Evolutionary conservation across 495 filamentous ascomycete genomes (phyloP), one percentile per base, ranked within the genome.

Genomic region (Ramalina intermedia): DNA sequence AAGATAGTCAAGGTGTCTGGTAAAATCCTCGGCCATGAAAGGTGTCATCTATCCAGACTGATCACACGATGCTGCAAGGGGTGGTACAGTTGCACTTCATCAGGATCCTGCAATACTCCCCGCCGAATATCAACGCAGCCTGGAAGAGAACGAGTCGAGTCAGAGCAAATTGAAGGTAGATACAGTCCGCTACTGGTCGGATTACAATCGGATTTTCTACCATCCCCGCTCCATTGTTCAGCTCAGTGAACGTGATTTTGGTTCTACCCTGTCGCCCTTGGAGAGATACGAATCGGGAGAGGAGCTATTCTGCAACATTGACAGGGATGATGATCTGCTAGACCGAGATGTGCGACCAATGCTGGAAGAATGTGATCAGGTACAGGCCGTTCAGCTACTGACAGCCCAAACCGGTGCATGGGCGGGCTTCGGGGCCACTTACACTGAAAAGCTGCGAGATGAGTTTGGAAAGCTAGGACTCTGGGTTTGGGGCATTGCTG

Each of bases 141-240:
- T 98, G 29, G 84, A 94, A 53, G 61, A 69, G 49, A 86, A 84
- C 23, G 62, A 78, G 40, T 53, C 64, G 5, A 55, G 69, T 3
- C 80, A 84, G 1, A 67, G 78, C 1, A 66, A 67, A 16, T 73
- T 94, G 14, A 82, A 71, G 3, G 72, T 82, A 0, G 69, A 76
- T 27, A 74, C 79, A 3, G 83, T 96, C 17, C 81, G 85, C 27
- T 96, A 87, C 68, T 98, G 93, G 89, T 94, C 87, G 13, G 91
- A 98, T 64, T 96, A 85, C 65, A 88, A 84, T 53, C 78, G 86
- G 24, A 72, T 94, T 13, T 96, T 80, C 65, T 96, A 86, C 61
- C 89, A 99, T 60, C 91, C 91, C 2, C 79, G 80, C 37, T 95
- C 88, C 4, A 75, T 94, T 36, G 71, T 94, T 7, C 89, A 90